Percentiles rank a stretch among this genome's conserved stretches.
These are phyloP conservation scores for Rauvolfia tetraphylla DNA, from an alignment of 257 asterid genomes.

Conservation along the genomic window DNA sequence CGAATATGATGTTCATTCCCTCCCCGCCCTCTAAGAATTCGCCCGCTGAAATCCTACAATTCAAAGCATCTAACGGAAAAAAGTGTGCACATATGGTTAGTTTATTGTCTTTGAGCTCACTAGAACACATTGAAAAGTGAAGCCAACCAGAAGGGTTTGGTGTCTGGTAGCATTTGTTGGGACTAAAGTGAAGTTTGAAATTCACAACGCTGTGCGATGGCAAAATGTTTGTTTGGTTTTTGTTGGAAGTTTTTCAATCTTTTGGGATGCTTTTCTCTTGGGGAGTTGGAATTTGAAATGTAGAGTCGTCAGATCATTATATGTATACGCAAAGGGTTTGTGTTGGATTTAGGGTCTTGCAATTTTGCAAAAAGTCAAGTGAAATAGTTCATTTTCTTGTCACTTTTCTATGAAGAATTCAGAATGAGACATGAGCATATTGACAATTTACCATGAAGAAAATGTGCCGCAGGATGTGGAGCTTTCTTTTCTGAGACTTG, in stretches of 20 bases:
- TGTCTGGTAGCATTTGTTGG: slow-evolving; percentile 63
- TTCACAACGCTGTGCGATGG: slow-evolving; percentile 18
- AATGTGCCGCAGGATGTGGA: slow-evolving; percentile 57
- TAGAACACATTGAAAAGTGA: slow-evolving; percentile 26
- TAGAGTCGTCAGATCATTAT: slow-evolving; percentile 35
- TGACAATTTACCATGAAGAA: slow-evolving; percentile 40
- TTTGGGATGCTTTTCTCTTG: slow-evolving; percentile 33
- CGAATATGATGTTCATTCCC: too few relatives aligned
- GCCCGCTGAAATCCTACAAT: slow-evolving; percentile 26
- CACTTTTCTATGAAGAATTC: slow-evolving; percentile 28
- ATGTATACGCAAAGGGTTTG: neutral
- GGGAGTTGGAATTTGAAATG: slow-evolving; percentile 8
- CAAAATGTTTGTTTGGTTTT: slow-evolving; percentile 24
- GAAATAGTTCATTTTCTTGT: slow-evolving; percentile 25
- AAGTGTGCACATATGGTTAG: neutral
- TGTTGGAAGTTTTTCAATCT: slow-evolving; percentile 48
- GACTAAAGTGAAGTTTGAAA: slow-evolving; percentile 31
- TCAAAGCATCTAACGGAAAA: slow-evolving; percentile 12
- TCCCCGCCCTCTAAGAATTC: slow-evolving; percentile 18
- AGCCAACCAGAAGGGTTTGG: slow-evolving; percentile 17
- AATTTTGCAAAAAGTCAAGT: slow-evolving; percentile 18
- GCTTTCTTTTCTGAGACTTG: slow-evolving; percentile 28
- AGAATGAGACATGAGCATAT: slow-evolving; percentile 45
- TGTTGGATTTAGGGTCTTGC: slow-evolving; percentile 1
- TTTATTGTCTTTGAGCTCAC: slow-evolving; percentile 4